Conservation (phyloP, 2,329 filamentous ascomycete genomes). For the Graphilbum sp. region DNA sequence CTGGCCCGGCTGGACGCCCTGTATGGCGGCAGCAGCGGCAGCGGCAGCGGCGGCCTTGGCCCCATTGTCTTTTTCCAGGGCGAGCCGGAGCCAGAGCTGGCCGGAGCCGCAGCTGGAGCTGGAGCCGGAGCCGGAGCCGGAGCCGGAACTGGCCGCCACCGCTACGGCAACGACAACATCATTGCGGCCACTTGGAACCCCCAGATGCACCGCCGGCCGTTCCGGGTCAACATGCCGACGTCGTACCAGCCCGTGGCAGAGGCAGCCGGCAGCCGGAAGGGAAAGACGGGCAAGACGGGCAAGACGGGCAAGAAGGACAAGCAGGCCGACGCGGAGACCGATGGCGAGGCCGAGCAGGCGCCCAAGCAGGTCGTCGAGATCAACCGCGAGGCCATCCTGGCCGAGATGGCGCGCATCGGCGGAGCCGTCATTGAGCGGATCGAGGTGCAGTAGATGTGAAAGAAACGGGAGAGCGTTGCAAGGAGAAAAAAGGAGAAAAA, state of each 20-base stretch:
- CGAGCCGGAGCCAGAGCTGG: constrained; percentile 18
- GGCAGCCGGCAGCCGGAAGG: too few species aligned
- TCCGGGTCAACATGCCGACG: constrained; percentile 56
- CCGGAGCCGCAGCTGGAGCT: constrained; percentile 29
- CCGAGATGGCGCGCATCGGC: constrained; percentile 56
- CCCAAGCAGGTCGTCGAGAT: constrained; percentile 34
- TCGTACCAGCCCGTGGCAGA: constrained; percentile 37
- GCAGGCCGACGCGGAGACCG: constrained; percentile 2
- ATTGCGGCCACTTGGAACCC: constrained; percentile 45
- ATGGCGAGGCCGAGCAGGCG: constrained; percentile 9
- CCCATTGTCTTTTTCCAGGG: constrained; percentile 68
- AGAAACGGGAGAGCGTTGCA: too few species aligned
- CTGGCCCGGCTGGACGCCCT: constrained; percentile 48
- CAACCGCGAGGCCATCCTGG: constrained; percentile 50
- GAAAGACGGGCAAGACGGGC: neutral
- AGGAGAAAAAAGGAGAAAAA: too few species aligned
- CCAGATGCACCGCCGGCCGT: constrained; percentile 36
- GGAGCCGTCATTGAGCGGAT: constrained; percentile 53
- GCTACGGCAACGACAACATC: too few species aligned
- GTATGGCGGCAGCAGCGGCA: constrained; percentile 29
- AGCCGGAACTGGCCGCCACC: constrained; percentile 20
- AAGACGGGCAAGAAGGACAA: neutral
- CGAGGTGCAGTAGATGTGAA: constrained; percentile 22
- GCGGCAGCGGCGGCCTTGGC: constrained; percentile 19
- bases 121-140: too few species aligned